A percentile compares a stretch with the other conserved stretches of the same genome.
phyloP scores from a whole-genome alignment of 176 grass and related monocot genomes.

The Sorghum bicolor region Sorghum_bicolor_NCBIv3 NC_012870.2:57389501-57390000 shows the following conservation, averaged over 20 bases:
- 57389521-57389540: neutral
- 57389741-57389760: constrained; percentile 30
- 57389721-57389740: constrained; percentile 21
- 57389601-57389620: constrained; percentile 27
- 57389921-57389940: constrained; percentile 12
- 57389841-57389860: constrained; percentile 37
- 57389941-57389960: neutral
- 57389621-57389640: constrained; percentile 61
- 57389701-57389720: constrained; percentile 33
- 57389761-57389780: constrained; percentile 35
- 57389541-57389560: neutral
- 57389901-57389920: constrained; percentile 18
- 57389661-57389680: constrained; percentile 63
- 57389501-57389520: neutral
- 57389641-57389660: constrained; percentile 70
- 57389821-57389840: constrained; percentile 32
- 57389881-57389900: constrained; percentile 43
- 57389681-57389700: constrained; percentile 19
- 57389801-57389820: constrained; percentile 33
- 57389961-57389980: constrained; percentile 44
- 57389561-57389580: neutral
- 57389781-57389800: constrained; percentile 36
- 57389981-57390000: constrained; percentile 70
- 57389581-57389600: constrained; percentile 43
- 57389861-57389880: constrained; percentile 62